A percentile compares a stretch with the other conserved stretches of the same genome.
Evolutionary conservation across 108 stramenopile genomes (phyloP).

Genomic region (Fragilariopsis cylindrus): DNA sequence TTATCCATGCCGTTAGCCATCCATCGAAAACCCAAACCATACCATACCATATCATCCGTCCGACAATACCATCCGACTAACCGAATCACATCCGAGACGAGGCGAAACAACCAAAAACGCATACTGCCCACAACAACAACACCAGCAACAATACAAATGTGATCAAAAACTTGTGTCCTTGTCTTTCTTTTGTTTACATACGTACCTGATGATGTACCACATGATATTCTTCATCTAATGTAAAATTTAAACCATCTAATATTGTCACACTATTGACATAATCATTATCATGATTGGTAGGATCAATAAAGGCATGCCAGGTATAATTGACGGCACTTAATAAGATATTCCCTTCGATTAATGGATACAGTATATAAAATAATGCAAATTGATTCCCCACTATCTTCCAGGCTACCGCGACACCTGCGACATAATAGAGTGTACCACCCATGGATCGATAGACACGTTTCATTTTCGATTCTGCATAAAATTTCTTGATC

Average conservation of each 20-base stretch:
- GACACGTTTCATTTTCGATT: background rate
- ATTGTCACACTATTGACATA: slow-evolving; percentile 31
- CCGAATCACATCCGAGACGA: background rate
- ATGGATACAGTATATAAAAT: slow-evolving; percentile 6
- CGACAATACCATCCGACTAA: background rate
- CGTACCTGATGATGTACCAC: slow-evolving; percentile 32
- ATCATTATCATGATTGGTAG: slow-evolving; percentile 18
- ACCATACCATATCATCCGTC: background rate
- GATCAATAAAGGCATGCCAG: slow-evolving; percentile 40
- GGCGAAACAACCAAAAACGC: too few relatives aligned
- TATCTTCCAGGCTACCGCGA: background rate
- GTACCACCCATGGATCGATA: background rate
- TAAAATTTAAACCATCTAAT: slow-evolving; percentile 21
- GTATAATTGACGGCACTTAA: slow-evolving; percentile 28
- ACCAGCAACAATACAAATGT: too few relatives aligned
- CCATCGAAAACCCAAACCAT: background rate
- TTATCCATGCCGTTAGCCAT: too few relatives aligned
- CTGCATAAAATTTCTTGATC: background rate
- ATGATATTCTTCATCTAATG: slow-evolving; percentile 26
- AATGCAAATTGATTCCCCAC: background rate
- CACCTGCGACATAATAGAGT: background rate
- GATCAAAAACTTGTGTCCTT: too few relatives aligned
- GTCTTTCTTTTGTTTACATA: background rate
- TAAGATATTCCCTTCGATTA: slow-evolving; percentile 32
- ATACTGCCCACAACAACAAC: too few relatives aligned